These are phyloP conservation scores for Phalaenopsis aphrodite DNA, from an alignment of 106 monocot species.

Conservation along the genomic window DNA sequence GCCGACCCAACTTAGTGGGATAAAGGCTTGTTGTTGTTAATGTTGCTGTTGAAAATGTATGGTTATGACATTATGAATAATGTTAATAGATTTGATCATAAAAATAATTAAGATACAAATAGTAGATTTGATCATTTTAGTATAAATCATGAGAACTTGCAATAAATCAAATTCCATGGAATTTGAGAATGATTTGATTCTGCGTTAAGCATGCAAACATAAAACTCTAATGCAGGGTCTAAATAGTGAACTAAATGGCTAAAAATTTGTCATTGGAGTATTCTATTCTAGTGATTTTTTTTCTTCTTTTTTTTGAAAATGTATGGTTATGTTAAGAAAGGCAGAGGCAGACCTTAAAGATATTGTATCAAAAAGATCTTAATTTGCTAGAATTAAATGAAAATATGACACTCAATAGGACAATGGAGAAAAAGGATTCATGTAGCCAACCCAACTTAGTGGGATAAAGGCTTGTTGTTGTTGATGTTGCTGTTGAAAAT, in stretches of 20 bases:
- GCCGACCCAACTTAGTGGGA: too few relatives aligned
- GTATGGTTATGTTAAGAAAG: not conserved
- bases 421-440: too few relatives aligned
- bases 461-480: too few relatives aligned
- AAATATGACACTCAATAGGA: too few relatives aligned
- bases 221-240: not conserved
- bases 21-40: too few relatives aligned
- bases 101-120: not conserved
- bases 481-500: too few relatives aligned
- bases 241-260: not conserved
- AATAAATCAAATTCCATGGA: not conserved
- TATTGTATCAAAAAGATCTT: too few relatives aligned
- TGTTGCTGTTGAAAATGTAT: too few relatives aligned
- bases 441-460: too few relatives aligned
- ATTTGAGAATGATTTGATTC: not conserved
- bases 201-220: not conserved
- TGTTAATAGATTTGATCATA: not conserved
- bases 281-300: not conserved
- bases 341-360: too few relatives aligned
- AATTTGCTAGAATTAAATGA: too few relatives aligned
- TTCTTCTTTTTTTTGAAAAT: not conserved
- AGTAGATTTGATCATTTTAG: constrained; percentile 1
- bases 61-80: not conserved
- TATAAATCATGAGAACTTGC: not conserved
- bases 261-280: not conserved